Conservation (phyloP, 441 rosid species). For the Populus hybrid region DNA sequence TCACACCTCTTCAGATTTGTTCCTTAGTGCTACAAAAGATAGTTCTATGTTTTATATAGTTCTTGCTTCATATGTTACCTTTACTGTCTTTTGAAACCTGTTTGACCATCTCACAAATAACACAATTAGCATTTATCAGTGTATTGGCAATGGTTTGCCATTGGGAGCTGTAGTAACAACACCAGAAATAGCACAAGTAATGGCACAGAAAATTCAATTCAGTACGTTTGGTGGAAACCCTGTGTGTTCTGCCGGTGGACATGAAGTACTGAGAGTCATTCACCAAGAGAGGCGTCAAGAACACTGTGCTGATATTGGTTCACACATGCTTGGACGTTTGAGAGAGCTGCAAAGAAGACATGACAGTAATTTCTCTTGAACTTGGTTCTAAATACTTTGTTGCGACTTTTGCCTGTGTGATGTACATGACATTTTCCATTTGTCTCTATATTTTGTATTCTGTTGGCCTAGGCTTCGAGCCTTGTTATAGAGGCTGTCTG, state of each 20-base stretch:
- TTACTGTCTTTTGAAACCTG: background rate
- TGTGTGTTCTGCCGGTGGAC: slow-evolving; percentile 92
- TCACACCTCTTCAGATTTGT: background rate
- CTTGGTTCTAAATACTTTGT: slow-evolving; percentile 14
- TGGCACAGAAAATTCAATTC: slow-evolving; percentile 74
- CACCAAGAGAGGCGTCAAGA: slow-evolving; percentile 80
- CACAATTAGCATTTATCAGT: slow-evolving; percentile 35
- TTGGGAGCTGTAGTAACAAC: slow-evolving; percentile 94
- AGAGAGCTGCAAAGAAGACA: slow-evolving; percentile 62
- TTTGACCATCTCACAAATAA: background rate
- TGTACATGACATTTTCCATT: background rate
- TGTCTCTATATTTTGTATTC: background rate
- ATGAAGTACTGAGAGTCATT: slow-evolving; percentile 74
- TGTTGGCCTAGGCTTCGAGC: slow-evolving; percentile 20
- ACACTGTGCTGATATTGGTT: slow-evolving; percentile 70
- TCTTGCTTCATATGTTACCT: background rate
- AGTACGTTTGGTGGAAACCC: slow-evolving; percentile 92
- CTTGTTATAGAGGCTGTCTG: background rate
- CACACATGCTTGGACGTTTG: slow-evolving; percentile 56
- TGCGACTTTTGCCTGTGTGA: slow-evolving; percentile 59
- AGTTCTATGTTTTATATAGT: slow-evolving; percentile 9
- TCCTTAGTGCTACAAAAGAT: background rate
- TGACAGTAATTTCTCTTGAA: slow-evolving; percentile 51
- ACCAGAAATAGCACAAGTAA: slow-evolving; percentile 78
- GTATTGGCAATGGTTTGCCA: slow-evolving; percentile 90